Percentiles rank a stretch among this genome's conserved stretches.
These are phyloP conservation scores for Lindgomyces ingoldianus DNA, from an alignment of 495 filamentous ascomycete species.

Conservation along the genomic window DNA sequence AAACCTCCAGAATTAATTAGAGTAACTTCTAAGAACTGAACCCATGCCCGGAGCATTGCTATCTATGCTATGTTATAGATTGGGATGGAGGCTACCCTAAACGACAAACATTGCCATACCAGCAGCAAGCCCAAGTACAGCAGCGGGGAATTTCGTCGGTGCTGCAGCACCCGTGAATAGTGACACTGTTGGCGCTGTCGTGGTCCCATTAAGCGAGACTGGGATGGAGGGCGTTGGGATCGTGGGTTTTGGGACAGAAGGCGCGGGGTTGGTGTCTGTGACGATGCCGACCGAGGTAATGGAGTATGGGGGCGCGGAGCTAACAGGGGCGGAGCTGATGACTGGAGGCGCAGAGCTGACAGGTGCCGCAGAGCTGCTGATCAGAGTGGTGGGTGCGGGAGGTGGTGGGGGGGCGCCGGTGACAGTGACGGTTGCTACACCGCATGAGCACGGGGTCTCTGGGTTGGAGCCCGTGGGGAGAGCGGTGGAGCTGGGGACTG, in stretches of 20 bases:
- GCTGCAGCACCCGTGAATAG: neutral
- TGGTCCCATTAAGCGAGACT: neutral
- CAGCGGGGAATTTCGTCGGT: neutral
- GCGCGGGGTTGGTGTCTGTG: neutral
- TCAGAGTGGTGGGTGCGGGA: no score
- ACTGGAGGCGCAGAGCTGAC: neutral
- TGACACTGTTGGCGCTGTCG: neutral
- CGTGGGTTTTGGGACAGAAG: neutral
- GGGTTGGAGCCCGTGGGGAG: neutral
- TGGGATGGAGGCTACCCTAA: no score
- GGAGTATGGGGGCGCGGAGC: no score
- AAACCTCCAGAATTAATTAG: no score
- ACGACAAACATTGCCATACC: neutral
- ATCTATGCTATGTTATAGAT: no score
- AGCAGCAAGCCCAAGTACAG: neutral
- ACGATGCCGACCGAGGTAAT: neutral
- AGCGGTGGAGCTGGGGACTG: neutral
- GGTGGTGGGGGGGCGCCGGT: constrained; percentile 7
- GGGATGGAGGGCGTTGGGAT: neutral
- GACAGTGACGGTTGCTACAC: constrained; percentile 19
- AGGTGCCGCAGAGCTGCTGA: no score
- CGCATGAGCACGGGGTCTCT: constrained; percentile 13
- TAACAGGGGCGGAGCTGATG: neutral
- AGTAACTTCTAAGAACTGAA: no score
- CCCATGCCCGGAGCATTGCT: no score